Evolutionary conservation across 768 basidiomycete genomes (phyloP), one percentile per base, ranked within the genome.

Genomic region (Mycena albidolilacea): DNA sequence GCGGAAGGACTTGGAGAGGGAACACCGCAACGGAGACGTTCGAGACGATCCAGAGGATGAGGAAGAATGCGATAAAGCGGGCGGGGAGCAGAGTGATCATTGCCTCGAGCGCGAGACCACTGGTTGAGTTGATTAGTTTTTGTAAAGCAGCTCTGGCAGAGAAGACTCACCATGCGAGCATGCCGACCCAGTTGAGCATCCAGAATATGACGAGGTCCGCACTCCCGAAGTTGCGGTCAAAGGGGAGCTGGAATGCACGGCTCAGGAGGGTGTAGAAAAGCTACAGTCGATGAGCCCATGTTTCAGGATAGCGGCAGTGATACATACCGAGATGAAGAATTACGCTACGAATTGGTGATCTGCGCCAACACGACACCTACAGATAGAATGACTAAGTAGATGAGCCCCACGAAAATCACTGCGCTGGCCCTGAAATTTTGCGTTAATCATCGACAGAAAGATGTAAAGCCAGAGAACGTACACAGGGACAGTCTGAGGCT

Each of bases 171-270:
- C 90, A 81, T 0, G 90, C 84, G 10, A 85, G 78, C 58, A 39
- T 59, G 48, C 84, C 87, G 50, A 83, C 46, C 83, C 85, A 92
- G 69, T 87, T 88, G 72, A 91, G 81, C 89, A 91, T 90, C 92
- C 92, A 93, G 77, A 89, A 92, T 30, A 92, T 81, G 43, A 92
- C 72, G 74, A 92, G 90, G 0, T 91, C 92, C 0, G 80, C 80
- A 50, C 79, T 79, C 19, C 88, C 88, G 62, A 86, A 90, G 85
- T 79, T 84, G 67, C 88, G 83, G 11, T 77, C 80, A 72, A 92
- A 88, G 35, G 90, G 87, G 1, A 91, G 82, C 30, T 89, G 86
- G 80, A 93, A 93, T 0, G 90, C 91, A 44, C 88, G 75, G 76
- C 86, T 90, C 21, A 92, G 76, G 15, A 92, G 80, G n/a, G 89